These are phyloP conservation scores for Clarireedia paspali DNA, from an alignment of 2,329 filamentous ascomycete species.

Conservation along the genomic window DNA sequence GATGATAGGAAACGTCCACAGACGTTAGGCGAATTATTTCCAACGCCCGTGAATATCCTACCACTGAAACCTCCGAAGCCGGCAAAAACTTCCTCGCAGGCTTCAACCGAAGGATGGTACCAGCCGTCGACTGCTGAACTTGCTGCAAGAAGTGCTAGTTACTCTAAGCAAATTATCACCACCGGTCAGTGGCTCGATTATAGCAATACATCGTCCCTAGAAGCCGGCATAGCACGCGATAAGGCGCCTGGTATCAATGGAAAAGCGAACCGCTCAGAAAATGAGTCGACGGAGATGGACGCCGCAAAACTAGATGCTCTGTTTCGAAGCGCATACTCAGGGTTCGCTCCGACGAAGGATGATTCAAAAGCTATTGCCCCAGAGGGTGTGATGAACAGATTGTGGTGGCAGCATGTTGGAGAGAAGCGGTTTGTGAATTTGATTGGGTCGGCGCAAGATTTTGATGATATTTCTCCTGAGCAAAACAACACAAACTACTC, in stretches of 20 bases:
- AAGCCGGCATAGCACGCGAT: conserved; percentile 56
- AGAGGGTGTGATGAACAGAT: conserved; percentile 54
- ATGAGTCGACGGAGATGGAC: conserved; percentile 46
- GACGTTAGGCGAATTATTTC: conserved; percentile 68
- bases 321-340: conserved; percentile 71
- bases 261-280: conserved; percentile 40
- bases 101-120: conserved; percentile 41
- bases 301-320: conserved; percentile 64
- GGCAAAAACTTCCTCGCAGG: conserved; percentile 59
- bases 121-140: conserved; percentile 28
- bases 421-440: conserved; percentile 57
- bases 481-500: conserved; percentile 3
- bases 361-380: conserved; percentile 64
- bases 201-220: conserved; percentile 51
- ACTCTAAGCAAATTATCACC: conserved; percentile 58
- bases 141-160: conserved; percentile 41
- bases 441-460: conserved; percentile 35
- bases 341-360: conserved; percentile 70
- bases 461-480: conserved; percentile 6
- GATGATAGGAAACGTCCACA: conserved; percentile 46
- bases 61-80: conserved; percentile 65
- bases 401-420: conserved; percentile 73
- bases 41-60: conserved; percentile 57
- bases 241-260: conserved; percentile 60
- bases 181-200: conserved; percentile 66